Evolutionary conservation across 352 stramenopile species (phyloP), one percentile per base, ranked within the genome.

Genomic region (Phytophthora niederhauseri): DNA sequence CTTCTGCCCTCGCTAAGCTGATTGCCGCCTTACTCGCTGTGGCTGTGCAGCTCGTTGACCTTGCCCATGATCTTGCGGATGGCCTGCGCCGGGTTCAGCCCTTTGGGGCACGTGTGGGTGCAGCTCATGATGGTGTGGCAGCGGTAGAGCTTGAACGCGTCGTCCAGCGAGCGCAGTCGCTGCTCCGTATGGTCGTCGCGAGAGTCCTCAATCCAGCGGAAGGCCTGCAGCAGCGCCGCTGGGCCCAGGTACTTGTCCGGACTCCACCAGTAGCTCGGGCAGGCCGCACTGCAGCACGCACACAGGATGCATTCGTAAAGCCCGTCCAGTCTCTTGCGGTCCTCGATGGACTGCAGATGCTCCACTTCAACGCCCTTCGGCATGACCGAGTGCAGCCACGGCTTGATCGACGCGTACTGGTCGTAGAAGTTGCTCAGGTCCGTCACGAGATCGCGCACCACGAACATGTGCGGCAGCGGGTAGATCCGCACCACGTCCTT

Each of bases 61-160:
- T 45, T 28, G 2, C 50, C 65, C 51, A 68, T 99, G 89, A 99
- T 99, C 75, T 99, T 94, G 52, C 91, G 97, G 78, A 99, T 99
- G 48, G 98, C 98, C 74, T 98, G 95, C 51, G 97, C 98, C 8
- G 98, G 98, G 88, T 99, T 99, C 66, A 99, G 92, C 61, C 99
- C 96, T 90, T 99, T 99, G 12, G 98, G 98, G 87, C 98, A 99
- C 57, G 98, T 98, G 77, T 98, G 98, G 68, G 95, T 98, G 91
- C 98, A 99, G 90, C 99, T 99, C 98, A 99, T 99, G 82, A 99
- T 99, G 51, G 97, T 99, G 86, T 99, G 97, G 89, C 97, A 99
- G 75, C 98, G 95, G 84, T 99, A 99, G 49, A 99, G 81, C 83
- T 99, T 99, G 85, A 99, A 99, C 61, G 97, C 93, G 85, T 99